phyloP scores from a whole-genome alignment of 352 stramenopile species.

The Globisporangium acanthophoron region DNA sequence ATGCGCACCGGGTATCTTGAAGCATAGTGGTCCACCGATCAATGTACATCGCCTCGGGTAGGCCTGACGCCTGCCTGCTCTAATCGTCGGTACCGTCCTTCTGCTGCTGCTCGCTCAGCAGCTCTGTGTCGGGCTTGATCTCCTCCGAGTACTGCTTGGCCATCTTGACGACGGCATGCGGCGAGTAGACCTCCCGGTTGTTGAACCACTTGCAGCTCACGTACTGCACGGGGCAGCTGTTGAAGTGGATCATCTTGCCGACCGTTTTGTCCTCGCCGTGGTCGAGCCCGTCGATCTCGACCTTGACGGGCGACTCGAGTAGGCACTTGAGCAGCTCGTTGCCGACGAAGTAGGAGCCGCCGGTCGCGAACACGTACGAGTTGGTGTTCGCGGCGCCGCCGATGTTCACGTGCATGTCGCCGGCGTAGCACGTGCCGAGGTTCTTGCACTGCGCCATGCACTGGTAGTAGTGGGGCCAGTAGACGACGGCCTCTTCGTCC shows the following conservation, averaged over 20 bases:
- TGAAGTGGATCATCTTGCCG: slow-evolving; percentile 83
- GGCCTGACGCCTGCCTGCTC: background rate
- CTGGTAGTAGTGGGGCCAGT: slow-evolving; percentile 77
- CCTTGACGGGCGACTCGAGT: slow-evolving; percentile 53
- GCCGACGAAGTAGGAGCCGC: slow-evolving; percentile 70
- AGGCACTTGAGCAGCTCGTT: slow-evolving; percentile 61
- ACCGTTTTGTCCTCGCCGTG: slow-evolving; percentile 76
- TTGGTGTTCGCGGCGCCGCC: slow-evolving; percentile 53
- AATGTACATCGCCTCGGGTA: too few relatives aligned
- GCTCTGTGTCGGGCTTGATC: slow-evolving; percentile 51
- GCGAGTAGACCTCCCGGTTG: slow-evolving; percentile 73
- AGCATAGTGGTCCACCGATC: too few relatives aligned
- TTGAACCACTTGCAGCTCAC: slow-evolving; percentile 87
- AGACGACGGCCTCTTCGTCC: slow-evolving; percentile 70
- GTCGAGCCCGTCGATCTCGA: slow-evolving; percentile 60
- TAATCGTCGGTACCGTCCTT: slow-evolving; percentile 4
- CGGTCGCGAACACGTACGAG: slow-evolving; percentile 77
- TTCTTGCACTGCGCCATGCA: slow-evolving; percentile 69
- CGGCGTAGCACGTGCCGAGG: slow-evolving; percentile 60
- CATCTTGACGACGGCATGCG: slow-evolving; percentile 64
- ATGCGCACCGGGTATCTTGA: background rate
- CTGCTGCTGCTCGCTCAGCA: slow-evolving; percentile 43
- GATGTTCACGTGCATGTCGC: slow-evolving; percentile 80
- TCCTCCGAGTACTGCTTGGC: slow-evolving; percentile 50
- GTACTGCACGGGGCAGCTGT: slow-evolving; percentile 69